Conservation (phyloP, 2,329 filamentous ascomycete species). For the Xylaria sp. region DNA sequence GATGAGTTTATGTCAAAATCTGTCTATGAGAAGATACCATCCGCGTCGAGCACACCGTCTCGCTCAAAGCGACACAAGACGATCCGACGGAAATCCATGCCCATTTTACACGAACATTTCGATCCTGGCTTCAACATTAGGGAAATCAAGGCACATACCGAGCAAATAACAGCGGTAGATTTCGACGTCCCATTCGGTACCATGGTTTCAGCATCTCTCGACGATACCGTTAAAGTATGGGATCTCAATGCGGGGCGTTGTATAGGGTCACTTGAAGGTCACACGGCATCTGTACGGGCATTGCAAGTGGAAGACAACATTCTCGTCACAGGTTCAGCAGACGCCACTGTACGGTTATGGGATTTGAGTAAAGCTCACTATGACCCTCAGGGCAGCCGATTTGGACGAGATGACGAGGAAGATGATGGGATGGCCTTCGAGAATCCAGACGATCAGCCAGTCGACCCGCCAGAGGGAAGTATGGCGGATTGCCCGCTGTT, state of each 20-base stretch:
- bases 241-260: conserved; percentile 92
- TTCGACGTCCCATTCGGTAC: conserved; percentile 98
- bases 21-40: conserved; percentile 90
- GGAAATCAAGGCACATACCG: conserved; percentile 86
- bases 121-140: conserved; percentile 87
- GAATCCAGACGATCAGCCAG: conserved; percentile 68
- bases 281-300: conserved; percentile 90
- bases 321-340: conserved; percentile 90
- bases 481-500: conserved; percentile 91
- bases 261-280: conserved; percentile 89
- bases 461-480: conserved; percentile 76
- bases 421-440: conserved; percentile 76
- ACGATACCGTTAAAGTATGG: conserved; percentile 95
- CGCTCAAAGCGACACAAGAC: conserved; percentile 60
- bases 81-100: conserved; percentile 81
- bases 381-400: conserved; percentile 68
- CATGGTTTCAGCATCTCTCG: conserved; percentile 87
- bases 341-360: conserved; percentile 94
- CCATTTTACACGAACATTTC: conserved; percentile 93
- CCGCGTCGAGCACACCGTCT: conserved; percentile 53
- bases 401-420: conserved; percentile 63
- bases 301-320: conserved; percentile 96
- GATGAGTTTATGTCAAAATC: conserved; percentile 94
- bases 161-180: conserved; percentile 87
- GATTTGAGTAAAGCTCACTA: conserved; percentile 90